Percentiles rank a stretch among this genome's conserved stretches.
These are phyloP conservation scores for Antarctomyces pellizariae DNA, from an alignment of 495 filamentous ascomycete genomes.

Conservation along the genomic window DNA sequence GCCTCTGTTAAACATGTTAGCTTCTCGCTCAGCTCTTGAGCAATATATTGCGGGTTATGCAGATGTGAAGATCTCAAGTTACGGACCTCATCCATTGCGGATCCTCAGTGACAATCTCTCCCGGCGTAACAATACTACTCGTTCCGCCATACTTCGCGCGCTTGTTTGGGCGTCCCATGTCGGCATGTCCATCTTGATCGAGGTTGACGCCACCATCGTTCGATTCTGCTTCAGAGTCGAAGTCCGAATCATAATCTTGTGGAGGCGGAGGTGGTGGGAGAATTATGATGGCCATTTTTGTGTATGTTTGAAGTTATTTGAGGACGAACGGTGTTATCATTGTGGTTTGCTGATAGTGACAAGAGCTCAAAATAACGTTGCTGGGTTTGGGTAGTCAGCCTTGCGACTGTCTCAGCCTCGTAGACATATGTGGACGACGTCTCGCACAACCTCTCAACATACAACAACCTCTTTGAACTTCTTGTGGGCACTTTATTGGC, in stretches of 20 bases:
- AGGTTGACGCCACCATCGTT: conserved; percentile 24
- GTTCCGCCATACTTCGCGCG: conserved; percentile 13
- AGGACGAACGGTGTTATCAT: too few species aligned
- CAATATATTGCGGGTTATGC: too few species aligned
- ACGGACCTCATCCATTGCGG: conserved; percentile 88
- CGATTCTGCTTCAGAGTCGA: conserved; percentile 19
- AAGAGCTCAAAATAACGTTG: too few species aligned
- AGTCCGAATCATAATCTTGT: conserved; percentile 17
- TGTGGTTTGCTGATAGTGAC: too few species aligned
- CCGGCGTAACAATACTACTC: conserved; percentile 54
- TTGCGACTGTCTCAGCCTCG: too few species aligned
- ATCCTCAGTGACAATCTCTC: conserved; percentile 69
- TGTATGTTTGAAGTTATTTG: conserved; percentile 1
- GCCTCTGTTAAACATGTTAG: conserved; percentile 24
- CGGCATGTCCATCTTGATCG: conserved; percentile 34
- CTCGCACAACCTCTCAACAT: too few species aligned
- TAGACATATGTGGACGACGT: too few species aligned
- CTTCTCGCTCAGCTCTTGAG: background rate
- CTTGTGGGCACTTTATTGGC: too few species aligned
- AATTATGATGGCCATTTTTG: conserved; percentile 60
- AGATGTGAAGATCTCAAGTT: background rate
- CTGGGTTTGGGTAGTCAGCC: too few species aligned
- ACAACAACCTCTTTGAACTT: too few species aligned
- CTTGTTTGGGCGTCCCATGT: conserved; percentile 15
- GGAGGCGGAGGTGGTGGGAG: conserved; percentile 30